Evolutionary conservation across 495 filamentous ascomycete genomes (phyloP).

Genomic region (Daldinia grandis): DNA sequence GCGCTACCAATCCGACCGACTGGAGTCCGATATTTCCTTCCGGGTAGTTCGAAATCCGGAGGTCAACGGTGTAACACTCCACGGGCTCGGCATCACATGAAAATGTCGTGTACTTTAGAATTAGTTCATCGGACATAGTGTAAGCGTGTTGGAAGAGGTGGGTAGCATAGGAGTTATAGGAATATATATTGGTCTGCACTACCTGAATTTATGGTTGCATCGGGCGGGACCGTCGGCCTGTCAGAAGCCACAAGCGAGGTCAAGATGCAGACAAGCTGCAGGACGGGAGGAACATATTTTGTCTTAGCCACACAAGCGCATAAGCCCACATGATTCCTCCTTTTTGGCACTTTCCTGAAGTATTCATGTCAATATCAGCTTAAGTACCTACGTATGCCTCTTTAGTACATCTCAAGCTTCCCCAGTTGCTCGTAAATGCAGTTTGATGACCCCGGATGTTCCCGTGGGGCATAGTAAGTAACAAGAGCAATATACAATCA

Average conservation of each 20-base stretch:
- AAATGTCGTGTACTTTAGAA: not conserved
- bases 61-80: not conserved
- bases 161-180: not conserved
- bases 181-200: not conserved
- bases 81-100: not conserved
- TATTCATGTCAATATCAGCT: not conserved
- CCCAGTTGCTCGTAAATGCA: not conserved
- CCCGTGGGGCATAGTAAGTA: not conserved
- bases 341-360: not conserved
- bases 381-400: no score
- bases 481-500: not conserved
- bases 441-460: slow-evolving; percentile 1
- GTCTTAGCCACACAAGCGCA: not conserved
- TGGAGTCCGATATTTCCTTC: not conserved
- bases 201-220: not conserved
- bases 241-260: not conserved
- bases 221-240: not conserved
- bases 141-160: not conserved
- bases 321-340: slow-evolving; percentile 1
- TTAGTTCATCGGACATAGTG: not conserved
- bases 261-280: slow-evolving; percentile 3
- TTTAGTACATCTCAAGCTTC: not conserved
- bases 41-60: not conserved
- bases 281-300: not conserved
- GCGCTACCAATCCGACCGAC: not conserved